These are phyloP conservation scores for Pelagophyceae sp. DNA, from an alignment of 352 stramenopile genomes.

Conservation along the genomic window DNA sequence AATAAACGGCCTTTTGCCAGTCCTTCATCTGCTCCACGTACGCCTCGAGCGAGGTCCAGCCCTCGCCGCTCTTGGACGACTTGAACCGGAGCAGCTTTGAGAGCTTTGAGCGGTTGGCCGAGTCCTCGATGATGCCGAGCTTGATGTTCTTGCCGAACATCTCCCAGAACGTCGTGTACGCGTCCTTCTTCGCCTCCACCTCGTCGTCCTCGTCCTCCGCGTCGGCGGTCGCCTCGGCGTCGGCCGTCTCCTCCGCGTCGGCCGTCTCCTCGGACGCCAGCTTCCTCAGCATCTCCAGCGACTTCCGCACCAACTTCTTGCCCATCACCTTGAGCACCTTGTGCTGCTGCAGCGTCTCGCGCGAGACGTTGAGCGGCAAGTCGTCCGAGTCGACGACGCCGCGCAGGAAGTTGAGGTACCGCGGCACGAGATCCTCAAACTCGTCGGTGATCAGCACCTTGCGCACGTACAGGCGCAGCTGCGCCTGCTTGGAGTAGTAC, in stretches of 20 bases:
- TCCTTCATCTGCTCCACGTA: conserved; percentile 97
- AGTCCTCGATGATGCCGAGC: conserved; percentile 96
- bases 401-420: conserved; percentile 97
- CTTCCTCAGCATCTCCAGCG: conserved; percentile 94
- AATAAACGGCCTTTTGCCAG: conserved; percentile 98
- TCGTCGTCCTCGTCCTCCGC: conserved; percentile 45
- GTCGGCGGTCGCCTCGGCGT: conserved; percentile 39
- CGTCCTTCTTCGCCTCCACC: conserved; percentile 42
- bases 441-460: conserved; percentile 98
- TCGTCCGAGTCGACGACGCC: conserved; percentile 98
- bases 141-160: conserved; percentile 97
- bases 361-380: conserved; percentile 97
- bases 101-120: conserved; percentile 67
- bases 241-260: conserved; percentile 43
- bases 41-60: conserved; percentile 81
- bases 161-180: conserved; percentile 96
- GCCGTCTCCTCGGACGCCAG: conserved; percentile 93
- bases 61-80: conserved; percentile 70
- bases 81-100: conserved; percentile 94
- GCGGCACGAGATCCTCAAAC: conserved; percentile 91
- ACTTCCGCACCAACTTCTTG: conserved; percentile 99
- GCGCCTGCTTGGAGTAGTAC: conserved; percentile 77
- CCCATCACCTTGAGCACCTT: conserved; percentile 98
- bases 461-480: conserved; percentile 92
- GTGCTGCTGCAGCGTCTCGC: conserved; percentile 97